Percentiles rank a stretch among this genome's conserved stretches.
These are phyloP conservation scores for Rutstroemia sp. DNA, from an alignment of 2,329 filamentous ascomycete genomes.

Conservation along the genomic window DNA sequence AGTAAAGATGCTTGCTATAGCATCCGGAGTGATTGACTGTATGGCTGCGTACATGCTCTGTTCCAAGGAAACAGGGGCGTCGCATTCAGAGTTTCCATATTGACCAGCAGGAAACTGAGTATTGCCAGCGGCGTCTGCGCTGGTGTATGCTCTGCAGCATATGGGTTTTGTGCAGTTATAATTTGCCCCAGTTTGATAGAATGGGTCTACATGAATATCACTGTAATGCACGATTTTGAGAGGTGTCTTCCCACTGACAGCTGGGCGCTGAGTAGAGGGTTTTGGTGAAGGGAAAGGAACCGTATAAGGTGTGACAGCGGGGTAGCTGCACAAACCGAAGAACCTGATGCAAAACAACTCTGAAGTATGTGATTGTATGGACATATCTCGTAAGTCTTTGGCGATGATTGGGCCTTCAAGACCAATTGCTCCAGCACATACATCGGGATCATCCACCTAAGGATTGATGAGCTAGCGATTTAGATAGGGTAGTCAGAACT, in stretches of 20 bases:
- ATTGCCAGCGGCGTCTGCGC: conserved; percentile 32
- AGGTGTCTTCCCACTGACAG: conserved; percentile 31
- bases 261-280: conserved; percentile 28
- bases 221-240: conserved; percentile 36
- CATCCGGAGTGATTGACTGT: conserved; percentile 22
- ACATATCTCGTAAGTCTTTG: conserved; percentile 40
- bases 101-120: conserved; percentile 32
- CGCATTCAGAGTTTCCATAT: conserved; percentile 34
- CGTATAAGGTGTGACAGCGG: conserved; percentile 29
- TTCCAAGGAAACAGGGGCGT: conserved; percentile 33
- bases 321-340: conserved; percentile 35
- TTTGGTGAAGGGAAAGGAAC: conserved; percentile 31
- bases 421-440: conserved; percentile 38
- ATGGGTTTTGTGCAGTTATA: conserved; percentile 36
- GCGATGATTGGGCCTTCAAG: conserved; percentile 48
- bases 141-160: conserved; percentile 34
- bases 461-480: not conserved
- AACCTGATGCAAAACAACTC: conserved; percentile 45
- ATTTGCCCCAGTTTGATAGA: conserved; percentile 33
- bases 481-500: conserved; percentile 6
- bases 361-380: conserved; percentile 41
- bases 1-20: conserved; percentile 33
- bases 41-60: conserved; percentile 35
- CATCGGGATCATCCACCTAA: conserved; percentile 27
- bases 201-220: conserved; percentile 36